phyloP scores from a whole-genome alignment of 345 rosid species.

The Gossypium rotundifolium region DNA sequence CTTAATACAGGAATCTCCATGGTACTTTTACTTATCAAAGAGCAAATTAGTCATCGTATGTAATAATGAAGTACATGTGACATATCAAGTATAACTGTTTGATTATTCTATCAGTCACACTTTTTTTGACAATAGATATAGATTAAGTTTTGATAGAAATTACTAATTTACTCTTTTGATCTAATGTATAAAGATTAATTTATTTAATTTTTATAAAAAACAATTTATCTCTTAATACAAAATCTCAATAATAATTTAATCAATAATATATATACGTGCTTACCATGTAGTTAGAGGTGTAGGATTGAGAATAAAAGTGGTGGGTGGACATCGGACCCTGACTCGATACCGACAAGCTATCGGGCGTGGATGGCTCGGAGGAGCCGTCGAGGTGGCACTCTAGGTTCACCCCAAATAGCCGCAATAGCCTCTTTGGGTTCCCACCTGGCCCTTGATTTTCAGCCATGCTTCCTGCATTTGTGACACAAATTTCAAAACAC shows the following conservation, averaged over 20 bases:
- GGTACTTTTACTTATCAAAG: too few relatives aligned
- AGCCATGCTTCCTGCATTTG: conserved; percentile 13
- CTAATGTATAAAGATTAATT: too few relatives aligned
- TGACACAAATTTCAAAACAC: conserved; percentile 4
- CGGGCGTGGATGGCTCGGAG: conserved; percentile 57
- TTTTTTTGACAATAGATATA: rapidly evolving
- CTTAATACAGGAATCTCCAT: rapidly evolving
- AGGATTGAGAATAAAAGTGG: conserved; percentile 30
- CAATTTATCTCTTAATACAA: too few relatives aligned
- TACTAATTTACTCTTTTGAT: too few relatives aligned
- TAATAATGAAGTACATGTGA: too few relatives aligned
- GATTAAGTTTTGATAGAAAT: too few relatives aligned
- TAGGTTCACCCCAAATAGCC: conserved; percentile 89
- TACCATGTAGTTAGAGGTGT: conserved; percentile 43
- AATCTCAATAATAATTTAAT: too few relatives aligned
- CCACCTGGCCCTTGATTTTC: conserved; percentile 35
- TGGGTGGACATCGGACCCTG: conserved; percentile 24
- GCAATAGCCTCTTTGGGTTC: conserved; percentile 58
- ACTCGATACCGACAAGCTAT: conserved; percentile 40
- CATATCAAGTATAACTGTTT: too few relatives aligned
- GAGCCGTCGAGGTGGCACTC: conserved; percentile 64
- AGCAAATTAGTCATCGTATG: too few relatives aligned
- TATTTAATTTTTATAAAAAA: too few relatives aligned
- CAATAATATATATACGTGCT: not conserved
- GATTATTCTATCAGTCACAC: too few relatives aligned